Evolutionary conservation across 75 land plant species (phyloP), one percentile per base, ranked within the genome.

Genomic region (Picea glauca): DNA sequence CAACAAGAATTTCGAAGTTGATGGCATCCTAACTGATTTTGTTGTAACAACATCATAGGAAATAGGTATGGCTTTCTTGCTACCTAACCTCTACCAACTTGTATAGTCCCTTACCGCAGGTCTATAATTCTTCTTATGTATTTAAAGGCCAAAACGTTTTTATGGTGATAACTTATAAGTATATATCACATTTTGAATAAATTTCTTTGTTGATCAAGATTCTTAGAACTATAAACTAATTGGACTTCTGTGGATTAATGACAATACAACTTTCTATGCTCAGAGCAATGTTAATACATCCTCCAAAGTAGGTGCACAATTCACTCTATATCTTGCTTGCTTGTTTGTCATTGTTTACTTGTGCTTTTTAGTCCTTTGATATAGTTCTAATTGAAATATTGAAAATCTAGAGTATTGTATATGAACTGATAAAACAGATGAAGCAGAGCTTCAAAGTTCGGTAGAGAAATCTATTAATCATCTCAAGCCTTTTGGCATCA

Each of bases 11-110:
- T 92, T 94, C 79, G 63, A 90, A 17, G 95, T 96, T 56, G 99
- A 96, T 85, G 99, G 99, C 11, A 62, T 94, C 35, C 65, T 94
- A 11, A 82, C 99, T 1, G 95, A 96, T 77, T 96, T 94, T 82
- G 86, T 98, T 62, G 43, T 84, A 20, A 92, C 99, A 60, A 93
- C 99, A 58, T 83, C 98, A 43, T 87, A 85, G 80, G 87, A 96
- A n/a, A 86, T 93, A 60, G 94, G 98, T 95, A 31, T 38, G 54
- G 7, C 18, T 18, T 43, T 43, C 21, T 13, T 43, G 26, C 23
- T n/a, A 50, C 11, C 56, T 50, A 9, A 50, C 56, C 11, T 50
- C 56, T 50, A 50, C 56, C 56, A 50, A 50, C 56, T 50, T 50
- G 56, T 50, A 50, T 9, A 50, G 9, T 50, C 56, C 56, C 11